Conservation (phyloP, 2,329 filamentous ascomycete species). For the Ascochyta lentis region DNA sequence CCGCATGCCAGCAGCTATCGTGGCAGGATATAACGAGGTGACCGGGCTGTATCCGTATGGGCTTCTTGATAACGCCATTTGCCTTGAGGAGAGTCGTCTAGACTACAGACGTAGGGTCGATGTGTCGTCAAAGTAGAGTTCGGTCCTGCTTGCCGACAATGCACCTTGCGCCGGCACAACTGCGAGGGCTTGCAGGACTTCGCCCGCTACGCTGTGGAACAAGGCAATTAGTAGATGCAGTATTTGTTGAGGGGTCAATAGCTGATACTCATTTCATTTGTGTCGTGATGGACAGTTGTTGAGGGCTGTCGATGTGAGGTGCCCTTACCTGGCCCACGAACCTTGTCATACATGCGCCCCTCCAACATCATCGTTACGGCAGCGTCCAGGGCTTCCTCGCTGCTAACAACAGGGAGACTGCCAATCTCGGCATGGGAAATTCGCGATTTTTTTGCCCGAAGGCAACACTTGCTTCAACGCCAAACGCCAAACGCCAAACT, state of each 20-base stretch:
- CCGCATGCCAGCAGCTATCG: constrained; percentile 16
- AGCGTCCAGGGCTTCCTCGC: neutral
- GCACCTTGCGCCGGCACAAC: constrained; percentile 10
- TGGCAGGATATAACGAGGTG: constrained; percentile 8
- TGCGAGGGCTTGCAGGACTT: constrained; percentile 8
- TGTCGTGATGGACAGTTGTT: constrained; percentile 3
- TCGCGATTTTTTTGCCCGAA: neutral
- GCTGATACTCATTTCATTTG: constrained; percentile 10
- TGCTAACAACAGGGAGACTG: constrained; percentile 11
- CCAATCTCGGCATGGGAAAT: neutral
- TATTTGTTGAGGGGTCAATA: constrained; percentile 10
- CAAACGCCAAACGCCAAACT: neutral
- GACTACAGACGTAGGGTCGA: neutral
- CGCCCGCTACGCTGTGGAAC: constrained; percentile 7
- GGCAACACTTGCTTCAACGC: neutral
- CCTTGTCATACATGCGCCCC: constrained; percentile 8
- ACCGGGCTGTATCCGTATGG: neutral
- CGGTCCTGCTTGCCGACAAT: neutral
- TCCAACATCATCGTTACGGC: neutral
- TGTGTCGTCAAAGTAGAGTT: constrained; percentile 15
- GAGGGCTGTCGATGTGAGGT: constrained; percentile 1
- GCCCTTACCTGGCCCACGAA: constrained; percentile 11
- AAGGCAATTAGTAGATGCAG: neutral
- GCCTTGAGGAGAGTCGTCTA: neutral
- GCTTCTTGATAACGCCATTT: neutral